Evolutionary conservation across 148 eudicot species (phyloP).

Genomic region (Camellia japonica): DNA sequence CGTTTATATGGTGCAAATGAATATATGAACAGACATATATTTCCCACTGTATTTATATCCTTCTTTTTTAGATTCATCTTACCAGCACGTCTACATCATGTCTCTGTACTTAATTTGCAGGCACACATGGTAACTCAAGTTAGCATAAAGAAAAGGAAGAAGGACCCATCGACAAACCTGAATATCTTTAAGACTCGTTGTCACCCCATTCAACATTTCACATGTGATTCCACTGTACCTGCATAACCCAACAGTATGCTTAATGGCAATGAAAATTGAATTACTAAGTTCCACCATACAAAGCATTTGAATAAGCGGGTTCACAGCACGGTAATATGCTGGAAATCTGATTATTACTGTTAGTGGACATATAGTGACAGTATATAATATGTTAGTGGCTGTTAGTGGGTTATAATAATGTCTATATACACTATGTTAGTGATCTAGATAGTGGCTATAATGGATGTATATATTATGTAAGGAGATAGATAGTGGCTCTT

Average conservation of each 20-base stretch:
- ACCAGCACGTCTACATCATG: too few species aligned
- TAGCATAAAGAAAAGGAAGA: slow-evolving; percentile 11
- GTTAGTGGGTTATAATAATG: too few species aligned
- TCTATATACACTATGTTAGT: too few species aligned
- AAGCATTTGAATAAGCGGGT: too few species aligned
- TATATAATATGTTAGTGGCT: too few species aligned
- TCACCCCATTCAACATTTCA: slow-evolving; percentile 83
- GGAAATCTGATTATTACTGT: too few species aligned
- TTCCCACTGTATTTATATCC: not conserved
- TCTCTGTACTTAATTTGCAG: not conserved
- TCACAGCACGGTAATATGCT: too few species aligned
- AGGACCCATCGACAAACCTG: slow-evolving; percentile 49
- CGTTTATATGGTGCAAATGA: not conserved
- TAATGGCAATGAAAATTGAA: not conserved
- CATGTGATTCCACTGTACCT: slow-evolving; percentile 94
- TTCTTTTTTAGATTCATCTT: not conserved
- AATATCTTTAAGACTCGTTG: slow-evolving; percentile 75
- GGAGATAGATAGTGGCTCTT: too few species aligned
- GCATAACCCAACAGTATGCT: slow-evolving; percentile 19
- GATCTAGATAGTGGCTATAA: too few species aligned
- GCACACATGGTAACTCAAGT: not conserved
- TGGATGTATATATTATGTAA: too few species aligned
- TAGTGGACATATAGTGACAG: too few species aligned
- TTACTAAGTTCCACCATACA: too few species aligned
- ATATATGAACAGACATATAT: not conserved